Conservation (phyloP, 164 flowering plant species). For the Magnolia changhungtana region DNA sequence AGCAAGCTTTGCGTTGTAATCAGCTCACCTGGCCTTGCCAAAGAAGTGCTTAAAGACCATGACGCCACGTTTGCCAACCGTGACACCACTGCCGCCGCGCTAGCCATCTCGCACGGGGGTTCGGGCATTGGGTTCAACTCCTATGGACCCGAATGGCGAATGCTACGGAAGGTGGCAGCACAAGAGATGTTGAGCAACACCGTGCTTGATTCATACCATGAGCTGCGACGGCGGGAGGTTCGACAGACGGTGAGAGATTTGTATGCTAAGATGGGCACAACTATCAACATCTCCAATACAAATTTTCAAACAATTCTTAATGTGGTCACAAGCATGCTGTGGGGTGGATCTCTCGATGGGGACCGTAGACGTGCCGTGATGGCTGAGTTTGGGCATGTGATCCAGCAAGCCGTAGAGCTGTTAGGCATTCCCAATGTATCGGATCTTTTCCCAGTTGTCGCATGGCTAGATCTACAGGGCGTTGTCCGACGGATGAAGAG, state of each 20-base stretch:
- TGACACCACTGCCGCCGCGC: conserved; percentile 1
- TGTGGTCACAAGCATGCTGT: conserved; percentile 28
- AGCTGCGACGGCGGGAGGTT: conserved; percentile 23
- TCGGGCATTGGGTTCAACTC: neutral
- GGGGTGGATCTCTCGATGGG: conserved; percentile 29
- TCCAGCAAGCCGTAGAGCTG: conserved; percentile 23
- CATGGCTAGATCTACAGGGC: conserved; percentile 48
- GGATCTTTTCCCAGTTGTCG: conserved; percentile 42
- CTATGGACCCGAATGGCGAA: conserved; percentile 3
- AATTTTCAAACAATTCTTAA: conserved; percentile 17
- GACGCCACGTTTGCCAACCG: conserved; percentile 30
- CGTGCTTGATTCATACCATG: conserved; percentile 18
- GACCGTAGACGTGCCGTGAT: conserved; percentile 30
- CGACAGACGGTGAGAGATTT: conserved; percentile 14
- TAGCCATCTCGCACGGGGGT: neutral
- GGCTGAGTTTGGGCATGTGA: conserved; percentile 31
- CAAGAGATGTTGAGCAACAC: conserved; percentile 8
- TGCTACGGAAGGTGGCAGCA: neutral
- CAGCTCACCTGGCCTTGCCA: conserved; percentile 20
- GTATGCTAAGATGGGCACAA: conserved; percentile 3
- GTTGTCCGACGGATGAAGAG: conserved; percentile 19
- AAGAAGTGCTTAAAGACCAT: conserved; percentile 23
- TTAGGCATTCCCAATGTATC: conserved; percentile 41
- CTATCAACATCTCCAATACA: conserved; percentile 18
- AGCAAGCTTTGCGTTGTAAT: conserved; percentile 22